Percentiles rank a stretch among this genome's conserved stretches.
phyloP scores from a whole-genome alignment of 108 stramenopile genomes.

The Stephanodiscus triporus region DNA sequence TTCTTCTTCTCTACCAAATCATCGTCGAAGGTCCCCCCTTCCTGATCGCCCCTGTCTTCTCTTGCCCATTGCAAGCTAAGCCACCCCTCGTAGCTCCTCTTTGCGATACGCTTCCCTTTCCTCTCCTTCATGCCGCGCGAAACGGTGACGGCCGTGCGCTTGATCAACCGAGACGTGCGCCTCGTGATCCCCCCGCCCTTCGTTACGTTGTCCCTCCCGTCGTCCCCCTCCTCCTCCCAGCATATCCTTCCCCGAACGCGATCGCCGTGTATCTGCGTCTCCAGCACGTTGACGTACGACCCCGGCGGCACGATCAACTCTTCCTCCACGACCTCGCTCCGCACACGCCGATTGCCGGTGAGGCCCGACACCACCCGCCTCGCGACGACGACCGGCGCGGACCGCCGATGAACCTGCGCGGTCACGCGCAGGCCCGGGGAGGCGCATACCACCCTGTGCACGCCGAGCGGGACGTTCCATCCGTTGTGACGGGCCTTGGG shows the following conservation, averaged over 20 bases:
- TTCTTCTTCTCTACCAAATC: background rate
- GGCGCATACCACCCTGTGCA: constrained; percentile 22
- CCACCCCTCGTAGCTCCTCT: constrained; percentile 27
- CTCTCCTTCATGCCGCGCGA: constrained; percentile 29
- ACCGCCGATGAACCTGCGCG: constrained; percentile 14
- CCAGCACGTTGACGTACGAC: constrained; percentile 6
- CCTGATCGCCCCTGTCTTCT: constrained; percentile 7
- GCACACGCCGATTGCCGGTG: background rate
- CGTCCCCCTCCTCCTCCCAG: constrained; percentile 12
- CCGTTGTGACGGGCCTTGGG: constrained; percentile 16
- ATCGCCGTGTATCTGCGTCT: constrained; percentile 22
- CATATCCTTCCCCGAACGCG: constrained; percentile 11
- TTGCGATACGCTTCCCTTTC: background rate
- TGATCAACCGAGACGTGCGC: constrained; percentile 7
- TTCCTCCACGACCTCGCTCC: background rate
- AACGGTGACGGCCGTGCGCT: constrained; percentile 14
- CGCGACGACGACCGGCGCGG: constrained; percentile 11
- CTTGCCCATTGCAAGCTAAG: constrained; percentile 41
- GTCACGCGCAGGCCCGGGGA: constrained; percentile 15
- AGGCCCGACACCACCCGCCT: background rate
- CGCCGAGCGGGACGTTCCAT: constrained; percentile 29
- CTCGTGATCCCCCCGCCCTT: background rate
- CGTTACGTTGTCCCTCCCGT: background rate
- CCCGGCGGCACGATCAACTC: constrained; percentile 18
- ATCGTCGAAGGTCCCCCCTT: background rate